Conservation (phyloP, 2,329 filamentous ascomycete species). For the Sarocladium strictum region DNA sequence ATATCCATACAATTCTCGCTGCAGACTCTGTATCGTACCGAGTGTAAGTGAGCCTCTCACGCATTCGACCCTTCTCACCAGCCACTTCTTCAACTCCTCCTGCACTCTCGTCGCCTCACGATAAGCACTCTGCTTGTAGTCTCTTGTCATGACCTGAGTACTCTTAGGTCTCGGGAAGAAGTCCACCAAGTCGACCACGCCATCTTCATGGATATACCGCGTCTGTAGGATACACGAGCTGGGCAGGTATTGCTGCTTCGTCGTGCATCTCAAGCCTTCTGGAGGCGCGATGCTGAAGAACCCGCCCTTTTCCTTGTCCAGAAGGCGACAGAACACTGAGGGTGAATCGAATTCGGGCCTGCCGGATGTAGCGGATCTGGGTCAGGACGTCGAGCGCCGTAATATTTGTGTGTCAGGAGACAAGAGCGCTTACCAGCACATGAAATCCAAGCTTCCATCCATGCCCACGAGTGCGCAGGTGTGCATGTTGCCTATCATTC, state of each 20-base stretch:
- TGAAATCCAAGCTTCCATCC: constrained; percentile 68
- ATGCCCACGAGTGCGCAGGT: constrained; percentile 72
- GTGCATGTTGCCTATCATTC: constrained; percentile 75
- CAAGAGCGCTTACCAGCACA: constrained; percentile 59
- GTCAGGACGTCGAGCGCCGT: neutral
- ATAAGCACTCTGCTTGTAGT: constrained; percentile 42
- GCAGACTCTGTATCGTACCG: constrained; percentile 35
- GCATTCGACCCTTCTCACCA: constrained; percentile 67
- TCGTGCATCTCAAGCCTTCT: constrained; percentile 49
- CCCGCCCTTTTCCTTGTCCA: constrained; percentile 70
- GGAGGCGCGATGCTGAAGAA: constrained; percentile 63
- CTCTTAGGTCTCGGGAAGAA: constrained; percentile 69
- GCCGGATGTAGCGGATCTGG: neutral
- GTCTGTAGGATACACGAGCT: constrained; percentile 72
- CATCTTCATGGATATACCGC: constrained; percentile 70
- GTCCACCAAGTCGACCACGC: constrained; percentile 66
- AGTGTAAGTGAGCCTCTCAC: constrained; percentile 61
- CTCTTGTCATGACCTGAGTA: constrained; percentile 42
- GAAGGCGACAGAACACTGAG: constrained; percentile 65
- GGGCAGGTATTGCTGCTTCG: constrained; percentile 72
- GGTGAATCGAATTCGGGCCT: constrained; percentile 77
- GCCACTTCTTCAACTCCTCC: constrained; percentile 62
- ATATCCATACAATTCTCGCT: too few species aligned
- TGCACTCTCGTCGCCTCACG: constrained; percentile 48
- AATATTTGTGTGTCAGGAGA: neutral